Evolutionary conservation across 768 basidiomycete genomes (phyloP).

Genomic region (Tylopilus plumbeoviolaceoides): DNA sequence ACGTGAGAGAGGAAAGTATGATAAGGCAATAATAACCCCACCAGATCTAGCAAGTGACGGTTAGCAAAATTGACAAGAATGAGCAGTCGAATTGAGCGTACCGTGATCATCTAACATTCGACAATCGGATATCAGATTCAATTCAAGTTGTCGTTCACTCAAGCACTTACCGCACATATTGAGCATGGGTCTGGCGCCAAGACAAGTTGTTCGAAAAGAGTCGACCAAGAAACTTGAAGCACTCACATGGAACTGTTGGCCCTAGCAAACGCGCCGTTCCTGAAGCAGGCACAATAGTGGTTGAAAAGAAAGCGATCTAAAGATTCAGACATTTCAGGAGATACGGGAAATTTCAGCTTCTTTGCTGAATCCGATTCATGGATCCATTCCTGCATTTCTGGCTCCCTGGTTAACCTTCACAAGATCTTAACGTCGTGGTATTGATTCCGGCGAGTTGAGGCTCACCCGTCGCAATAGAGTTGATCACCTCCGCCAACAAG

Average conservation of each 20-base stretch:
- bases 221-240: neutral
- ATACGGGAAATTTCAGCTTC: conserved; percentile 58
- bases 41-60: conserved; percentile 38
- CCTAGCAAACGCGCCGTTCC: conserved; percentile 84
- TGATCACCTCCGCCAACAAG: conserved; percentile 94
- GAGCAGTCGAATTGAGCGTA: conserved; percentile 29
- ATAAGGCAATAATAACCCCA: conserved; percentile 24
- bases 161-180: conserved; percentile 71
- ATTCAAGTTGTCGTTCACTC: neutral
- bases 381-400: conserved; percentile 87
- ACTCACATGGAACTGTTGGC: conserved; percentile 88
- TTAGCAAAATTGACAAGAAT: conserved; percentile 5
- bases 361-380: conserved; percentile 49
- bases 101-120: conserved; percentile 70
- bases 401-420: conserved; percentile 73
- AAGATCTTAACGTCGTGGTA: neutral
- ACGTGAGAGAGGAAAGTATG: neutral
- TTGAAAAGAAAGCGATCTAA: conserved; percentile 89
- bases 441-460: neutral
- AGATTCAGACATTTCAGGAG: conserved; percentile 65
- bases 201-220: neutral
- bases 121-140: neutral
- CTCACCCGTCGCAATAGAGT: conserved; percentile 79
- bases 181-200: conserved; percentile 67
- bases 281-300: conserved; percentile 84